Evolutionary conservation across 441 rosid species (phyloP), one percentile per base, ranked within the genome.

Genomic region (Arabidopsis lyrata): DNA sequence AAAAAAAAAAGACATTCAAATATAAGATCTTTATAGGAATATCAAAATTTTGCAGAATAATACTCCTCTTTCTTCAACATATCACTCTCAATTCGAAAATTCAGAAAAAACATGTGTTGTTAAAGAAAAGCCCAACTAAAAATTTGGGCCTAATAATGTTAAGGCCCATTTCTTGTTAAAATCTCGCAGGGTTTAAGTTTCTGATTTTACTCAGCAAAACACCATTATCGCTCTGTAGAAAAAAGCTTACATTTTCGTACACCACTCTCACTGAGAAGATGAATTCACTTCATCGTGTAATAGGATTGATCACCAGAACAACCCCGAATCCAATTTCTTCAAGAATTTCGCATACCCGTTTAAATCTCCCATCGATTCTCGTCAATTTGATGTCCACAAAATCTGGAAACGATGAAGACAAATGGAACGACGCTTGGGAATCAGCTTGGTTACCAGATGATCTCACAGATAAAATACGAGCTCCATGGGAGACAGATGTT

Each of bases 351-450:
- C 36, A 66, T 1, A 6, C 66, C 13, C 75, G 8, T 41, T 54
- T 16, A 8, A 72, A 75, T 67, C 10, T 55, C 48, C 39, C 54
- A 0, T 29, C 66, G 61, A 36, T 56, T 34, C 59, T 76, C 63
- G 35, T 73, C 60, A 77, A 63, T 44, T 64, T 72, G 20, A 45
- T 84, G 24, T 83, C 92, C 4, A 78, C 83, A 16, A 81, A 82
- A 59, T 39, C 88, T 10, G 56, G 68, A 79, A 80, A 69, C 29
- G 85, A 81, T 39, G 90, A 83, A 29, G 89, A 88, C 7, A 91
- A 90, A 55, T 91, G 97, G 98, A 95, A 95, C 76, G 95, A 92
- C 57, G 92, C 97, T 5, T 90, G 97, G 97, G 99, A 95, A 75
- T 72, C 95, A 2, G 93, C 99, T 38, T 95, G 97, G 98, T 75